phyloP scores from a whole-genome alignment of 192 early-diverging fungal species.

The Podila verticillata region DNA sequence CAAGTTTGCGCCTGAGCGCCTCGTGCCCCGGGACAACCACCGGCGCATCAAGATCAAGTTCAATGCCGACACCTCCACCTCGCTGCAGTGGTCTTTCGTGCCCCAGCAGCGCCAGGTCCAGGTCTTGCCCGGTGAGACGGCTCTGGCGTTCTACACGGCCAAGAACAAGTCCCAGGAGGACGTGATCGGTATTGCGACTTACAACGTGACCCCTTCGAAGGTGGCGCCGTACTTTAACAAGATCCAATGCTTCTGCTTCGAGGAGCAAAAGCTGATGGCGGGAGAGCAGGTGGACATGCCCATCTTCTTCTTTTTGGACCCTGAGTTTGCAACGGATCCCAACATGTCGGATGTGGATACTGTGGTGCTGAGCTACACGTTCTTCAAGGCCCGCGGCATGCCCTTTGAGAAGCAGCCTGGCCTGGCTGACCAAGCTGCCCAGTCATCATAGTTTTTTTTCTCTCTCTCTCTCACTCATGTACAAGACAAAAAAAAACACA shows the following conservation, averaged over 20 bases:
- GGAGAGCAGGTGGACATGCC: slow-evolving; percentile 96
- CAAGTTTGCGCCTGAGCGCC: slow-evolving; percentile 70
- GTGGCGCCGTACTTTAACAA: slow-evolving; percentile 99
- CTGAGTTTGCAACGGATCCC: slow-evolving; percentile 94
- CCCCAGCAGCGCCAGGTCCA: slow-evolving; percentile 88
- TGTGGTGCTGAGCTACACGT: slow-evolving; percentile 93
- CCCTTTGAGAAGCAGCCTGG: slow-evolving; percentile 47
- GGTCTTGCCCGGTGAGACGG: slow-evolving; percentile 96
- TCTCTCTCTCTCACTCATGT: too few relatives aligned
- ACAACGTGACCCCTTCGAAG: slow-evolving; percentile 93
- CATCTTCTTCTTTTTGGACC: slow-evolving; percentile 98
- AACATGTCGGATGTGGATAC: slow-evolving; percentile 94
- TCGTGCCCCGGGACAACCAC: slow-evolving; percentile 70
- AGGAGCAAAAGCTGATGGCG: slow-evolving; percentile 91
- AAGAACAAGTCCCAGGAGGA: slow-evolving; percentile 86
- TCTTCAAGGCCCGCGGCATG: slow-evolving; percentile 78
- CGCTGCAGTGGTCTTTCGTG: slow-evolving; percentile 89
- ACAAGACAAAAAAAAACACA: too few relatives aligned
- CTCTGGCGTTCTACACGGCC: slow-evolving; percentile 95
- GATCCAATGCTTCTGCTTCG: slow-evolving; percentile 99
- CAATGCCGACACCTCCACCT: slow-evolving; percentile 77
- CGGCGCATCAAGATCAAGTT: slow-evolving; percentile 76
- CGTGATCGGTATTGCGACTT: slow-evolving; percentile 95
- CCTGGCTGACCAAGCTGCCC: slow-evolving; percentile 25
- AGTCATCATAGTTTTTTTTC: not conserved